A percentile compares a stretch with the other conserved stretches of the same genome.
phyloP scores from a whole-genome alignment of 1,139 yeast genomes.

The Kurtzmaniella natalensis region DNA sequence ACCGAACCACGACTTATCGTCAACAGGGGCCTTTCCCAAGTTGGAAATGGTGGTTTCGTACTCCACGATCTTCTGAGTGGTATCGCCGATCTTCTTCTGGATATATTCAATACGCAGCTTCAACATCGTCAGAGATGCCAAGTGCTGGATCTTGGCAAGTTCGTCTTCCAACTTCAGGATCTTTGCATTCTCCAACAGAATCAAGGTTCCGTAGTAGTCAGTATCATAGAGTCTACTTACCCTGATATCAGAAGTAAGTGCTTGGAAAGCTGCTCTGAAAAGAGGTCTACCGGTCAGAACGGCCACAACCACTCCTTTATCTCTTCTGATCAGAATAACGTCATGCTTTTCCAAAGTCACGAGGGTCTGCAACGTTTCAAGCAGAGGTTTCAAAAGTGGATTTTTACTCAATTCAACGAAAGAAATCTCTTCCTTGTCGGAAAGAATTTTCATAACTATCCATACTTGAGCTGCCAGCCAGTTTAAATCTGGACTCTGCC shows the following conservation, averaged over 20 bases:
- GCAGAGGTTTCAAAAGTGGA: constrained; percentile 64
- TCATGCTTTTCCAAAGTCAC: constrained; percentile 77
- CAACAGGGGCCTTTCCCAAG: constrained; percentile 8
- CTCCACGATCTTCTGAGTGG: constrained; percentile 46
- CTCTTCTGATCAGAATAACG: constrained; percentile 61
- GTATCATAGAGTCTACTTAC: constrained; percentile 63
- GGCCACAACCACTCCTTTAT: constrained; percentile 67
- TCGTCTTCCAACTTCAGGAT: constrained; percentile 70
- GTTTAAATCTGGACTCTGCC: constrained; percentile 30
- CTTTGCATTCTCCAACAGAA: constrained; percentile 58
- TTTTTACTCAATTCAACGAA: constrained; percentile 52
- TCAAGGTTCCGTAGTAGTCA: constrained; percentile 49
- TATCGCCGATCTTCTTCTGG: constrained; percentile 56
- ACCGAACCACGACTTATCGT: background rate
- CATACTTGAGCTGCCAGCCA: constrained; percentile 86
- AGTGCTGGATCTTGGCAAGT: constrained; percentile 49
- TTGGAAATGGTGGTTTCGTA: constrained; percentile 29
- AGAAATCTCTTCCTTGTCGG: constrained; percentile 40
- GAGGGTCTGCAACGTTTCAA: constrained; percentile 45
- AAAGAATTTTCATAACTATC: constrained; percentile 67
- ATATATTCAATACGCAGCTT: constrained; percentile 62
- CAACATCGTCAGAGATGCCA: constrained; percentile 44
- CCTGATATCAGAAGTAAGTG: constrained; percentile 54
- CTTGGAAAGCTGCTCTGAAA: constrained; percentile 72
- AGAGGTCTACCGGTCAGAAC: constrained; percentile 82